Evolutionary conservation across 192 early-diverging fungal species (phyloP).

Genomic region (Mycoemilia scoparia): DNA sequence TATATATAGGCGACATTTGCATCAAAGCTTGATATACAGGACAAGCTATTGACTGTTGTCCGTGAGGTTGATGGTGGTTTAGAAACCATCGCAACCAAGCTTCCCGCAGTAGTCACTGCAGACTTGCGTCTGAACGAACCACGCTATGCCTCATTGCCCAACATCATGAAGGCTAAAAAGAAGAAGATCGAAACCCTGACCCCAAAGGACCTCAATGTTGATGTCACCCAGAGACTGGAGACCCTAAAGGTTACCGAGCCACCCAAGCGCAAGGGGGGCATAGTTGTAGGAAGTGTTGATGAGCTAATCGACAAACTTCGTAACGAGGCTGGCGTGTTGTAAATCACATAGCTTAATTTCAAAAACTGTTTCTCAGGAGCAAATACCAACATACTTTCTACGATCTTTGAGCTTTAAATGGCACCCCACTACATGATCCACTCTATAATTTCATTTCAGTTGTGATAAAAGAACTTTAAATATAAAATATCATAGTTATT

Average conservation of each 20-base stretch:
- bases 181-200: constrained; percentile 72
- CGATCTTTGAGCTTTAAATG: no score
- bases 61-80: constrained; percentile 97
- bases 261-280: constrained; percentile 78
- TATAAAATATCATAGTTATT: no score
- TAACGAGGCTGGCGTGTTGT: constrained; percentile 59
- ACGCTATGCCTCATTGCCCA: constrained; percentile 77
- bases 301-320: constrained; percentile 80
- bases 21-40: constrained; percentile 72
- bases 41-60: constrained; percentile 56
- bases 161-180: constrained; percentile 99
- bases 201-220: constrained; percentile 64
- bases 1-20: constrained; percentile 97
- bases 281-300: constrained; percentile 81
- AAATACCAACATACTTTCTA: no score
- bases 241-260: constrained; percentile 85
- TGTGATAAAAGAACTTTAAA: no score
- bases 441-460: no score
- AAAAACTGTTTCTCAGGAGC: no score
- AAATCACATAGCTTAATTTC: no score
- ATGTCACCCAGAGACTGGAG: constrained; percentile 65
- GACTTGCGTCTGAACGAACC: constrained; percentile 94
- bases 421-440: no score
- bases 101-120: constrained; percentile 89
- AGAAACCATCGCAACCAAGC: constrained; percentile 62